These are phyloP conservation scores for Dissophora globulifera DNA, from an alignment of 192 early-diverging fungal species.

Conservation along the genomic window DNA sequence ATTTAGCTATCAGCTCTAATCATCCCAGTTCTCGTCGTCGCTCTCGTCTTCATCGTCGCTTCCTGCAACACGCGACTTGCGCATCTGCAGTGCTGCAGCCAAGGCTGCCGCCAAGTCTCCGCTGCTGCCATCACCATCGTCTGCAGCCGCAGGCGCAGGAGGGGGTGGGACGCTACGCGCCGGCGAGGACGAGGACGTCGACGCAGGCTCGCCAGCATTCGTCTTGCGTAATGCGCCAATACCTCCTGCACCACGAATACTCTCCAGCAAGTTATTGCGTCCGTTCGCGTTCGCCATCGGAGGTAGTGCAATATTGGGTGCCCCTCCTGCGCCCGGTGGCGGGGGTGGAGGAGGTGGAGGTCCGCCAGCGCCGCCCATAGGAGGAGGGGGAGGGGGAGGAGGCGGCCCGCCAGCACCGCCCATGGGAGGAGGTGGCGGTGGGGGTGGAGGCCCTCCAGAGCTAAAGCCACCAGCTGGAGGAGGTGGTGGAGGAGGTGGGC, in stretches of 20 bases:
- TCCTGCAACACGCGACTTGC: slow-evolving; percentile 28
- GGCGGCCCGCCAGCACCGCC: slow-evolving; percentile 16
- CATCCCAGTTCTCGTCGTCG: slow-evolving; percentile 49
- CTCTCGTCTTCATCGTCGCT: slow-evolving; percentile 45
- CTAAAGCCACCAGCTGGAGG: slow-evolving; percentile 18
- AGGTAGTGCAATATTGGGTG: slow-evolving; percentile 16
- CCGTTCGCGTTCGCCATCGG: slow-evolving; percentile 12
- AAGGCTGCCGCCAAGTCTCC: slow-evolving; percentile 20
- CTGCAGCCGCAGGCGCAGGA: slow-evolving; percentile 15
- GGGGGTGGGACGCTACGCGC: slow-evolving; percentile 20
- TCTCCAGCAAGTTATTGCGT: slow-evolving; percentile 56
- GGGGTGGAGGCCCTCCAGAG: slow-evolving; percentile 35
- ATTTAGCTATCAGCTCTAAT: slow-evolving; percentile 9
- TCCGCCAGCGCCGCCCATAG: slow-evolving; percentile 17
- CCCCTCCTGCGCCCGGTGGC: slow-evolving; percentile 11
- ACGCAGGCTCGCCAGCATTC: not conserved
- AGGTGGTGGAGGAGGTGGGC: slow-evolving; percentile 53
- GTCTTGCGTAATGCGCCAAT: slow-evolving; percentile 54
- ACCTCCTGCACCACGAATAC: slow-evolving; percentile 62
- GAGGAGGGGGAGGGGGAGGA: slow-evolving; percentile 48
- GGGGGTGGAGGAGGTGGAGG: slow-evolving; percentile 54
- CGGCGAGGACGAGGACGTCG: slow-evolving; percentile 20
- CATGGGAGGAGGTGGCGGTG: slow-evolving; percentile 48
- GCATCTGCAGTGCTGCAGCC: slow-evolving; percentile 23
- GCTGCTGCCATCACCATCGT: slow-evolving; percentile 22